Base-by-base conservation (phyloP, 345 rosid species). In the Lumnitzera racemosa region DNA sequence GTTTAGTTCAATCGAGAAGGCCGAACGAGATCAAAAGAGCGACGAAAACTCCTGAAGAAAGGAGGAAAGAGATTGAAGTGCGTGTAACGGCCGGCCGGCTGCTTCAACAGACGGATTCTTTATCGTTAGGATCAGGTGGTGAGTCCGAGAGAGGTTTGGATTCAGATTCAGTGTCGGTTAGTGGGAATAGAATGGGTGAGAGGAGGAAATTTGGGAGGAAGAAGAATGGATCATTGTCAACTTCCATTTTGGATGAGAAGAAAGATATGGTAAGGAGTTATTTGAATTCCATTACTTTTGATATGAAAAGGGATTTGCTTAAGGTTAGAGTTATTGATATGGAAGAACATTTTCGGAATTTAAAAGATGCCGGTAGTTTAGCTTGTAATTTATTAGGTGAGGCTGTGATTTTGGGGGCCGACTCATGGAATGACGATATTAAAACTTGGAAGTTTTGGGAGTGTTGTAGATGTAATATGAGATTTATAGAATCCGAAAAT, bases 1-100 rank as follows among this genome's bases (percentile, higher is more conserved):
- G 85, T 76, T 71, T 80, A 63, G 75, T 83, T 61, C 91, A 84
- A 67, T 49, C 83, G 15, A 84, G 89, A 77, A 82, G 96, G 69
- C 92, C 96, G 0, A 88, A 94, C 61, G 99, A 94, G 84, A 88
- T 94, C 68, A 90, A 84, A 74, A 94, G 88, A 67, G 97, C 95
- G 29, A 80, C 83, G 16, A 94, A 94, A 82, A 88, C 97, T 9
- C 84, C 73, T 12, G 99, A 94, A 70, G 99, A 94, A 76, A 74
- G 72, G 67, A 78, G 97, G 81, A 88, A 94, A 67, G 99, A 88
- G 86, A 81, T 90, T 72, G 99, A 94, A 76, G 99, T 94, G 58
- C 78, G 86, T 77, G 97, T 94, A 36, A 95, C 96, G 52, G 97
- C 99, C 14, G 92, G 89, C 31, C 80, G 87, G 70, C 68, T 90